Evolutionary conservation across 2,329 filamentous ascomycete species (phyloP).

Genomic region (Colletotrichum filicis): DNA sequence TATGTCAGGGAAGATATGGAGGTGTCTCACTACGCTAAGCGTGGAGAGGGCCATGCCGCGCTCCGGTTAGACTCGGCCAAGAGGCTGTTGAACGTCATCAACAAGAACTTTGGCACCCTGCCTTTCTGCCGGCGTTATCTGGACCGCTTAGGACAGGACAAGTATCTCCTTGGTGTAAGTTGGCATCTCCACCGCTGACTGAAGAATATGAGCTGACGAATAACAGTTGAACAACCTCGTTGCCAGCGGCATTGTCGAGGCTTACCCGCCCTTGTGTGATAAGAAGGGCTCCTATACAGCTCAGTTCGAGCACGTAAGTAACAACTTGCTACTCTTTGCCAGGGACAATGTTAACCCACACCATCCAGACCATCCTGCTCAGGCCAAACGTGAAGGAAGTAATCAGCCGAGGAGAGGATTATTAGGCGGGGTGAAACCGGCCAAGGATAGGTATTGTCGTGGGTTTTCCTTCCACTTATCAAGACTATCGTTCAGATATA

Average conservation of each 20-base stretch:
- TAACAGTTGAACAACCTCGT: conserved; percentile 85
- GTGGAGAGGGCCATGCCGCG: conserved; percentile 78
- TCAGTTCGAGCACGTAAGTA: conserved; percentile 91
- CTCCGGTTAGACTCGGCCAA: conserved; percentile 85
- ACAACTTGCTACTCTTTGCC: not conserved
- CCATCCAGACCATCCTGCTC: conserved; percentile 75
- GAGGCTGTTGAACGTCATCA: conserved; percentile 86
- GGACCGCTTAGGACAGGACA: conserved; percentile 92
- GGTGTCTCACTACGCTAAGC: conserved; percentile 87
- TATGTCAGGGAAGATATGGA: conserved; percentile 83
- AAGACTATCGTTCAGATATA: conserved; percentile 31
- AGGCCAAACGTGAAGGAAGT: conserved; percentile 87
- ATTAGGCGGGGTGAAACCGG: conserved; percentile 57
- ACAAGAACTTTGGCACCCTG: conserved; percentile 94
- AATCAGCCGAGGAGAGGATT: conserved; percentile 87
- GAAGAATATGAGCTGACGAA: conserved; percentile 44
- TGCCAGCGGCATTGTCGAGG: conserved; percentile 83
- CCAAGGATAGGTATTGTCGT: conserved; percentile 13
- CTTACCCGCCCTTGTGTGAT: conserved; percentile 89
- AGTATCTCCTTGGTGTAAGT: conserved; percentile 88
- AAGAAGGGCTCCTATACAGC: conserved; percentile 95
- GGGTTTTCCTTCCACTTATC: conserved; percentile 26
- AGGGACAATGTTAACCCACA: not conserved
- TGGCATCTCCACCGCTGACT: conserved; percentile 41
- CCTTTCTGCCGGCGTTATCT: conserved; percentile 92